A percentile compares a stretch with the other conserved stretches of the same genome.
Conservation (phyloP, 2,329 filamentous ascomycete species). For the Zasmidium angulare region DNA sequence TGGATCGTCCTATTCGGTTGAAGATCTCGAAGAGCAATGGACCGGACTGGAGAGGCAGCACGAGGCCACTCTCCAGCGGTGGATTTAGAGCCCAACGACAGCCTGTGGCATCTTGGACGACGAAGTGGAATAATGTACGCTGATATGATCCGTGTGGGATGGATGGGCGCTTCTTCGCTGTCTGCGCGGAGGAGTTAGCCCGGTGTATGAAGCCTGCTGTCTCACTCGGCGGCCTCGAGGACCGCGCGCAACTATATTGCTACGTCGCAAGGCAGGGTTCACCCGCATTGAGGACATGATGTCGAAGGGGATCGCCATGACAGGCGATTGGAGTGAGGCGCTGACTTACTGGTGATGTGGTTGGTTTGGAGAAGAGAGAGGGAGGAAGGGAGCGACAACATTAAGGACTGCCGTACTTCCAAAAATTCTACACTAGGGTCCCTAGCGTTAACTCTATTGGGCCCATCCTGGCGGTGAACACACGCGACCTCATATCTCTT, state of each 20-base stretch:
- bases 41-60: constrained; percentile 33
- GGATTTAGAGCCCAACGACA: constrained; percentile 36
- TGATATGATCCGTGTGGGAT: constrained; percentile 10
- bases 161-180: constrained; percentile 25
- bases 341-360: not conserved
- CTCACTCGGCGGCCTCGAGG: constrained; percentile 1
- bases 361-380: not conserved
- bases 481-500: no score
- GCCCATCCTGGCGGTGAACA: no score
- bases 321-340: no score
- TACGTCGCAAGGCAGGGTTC: not conserved
- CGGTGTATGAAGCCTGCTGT: not conserved
- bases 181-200: not conserved
- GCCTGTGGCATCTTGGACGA: constrained; percentile 38
- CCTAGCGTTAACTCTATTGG: no score
- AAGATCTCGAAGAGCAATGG: constrained; percentile 34
- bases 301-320: no score
- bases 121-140: constrained; percentile 28
- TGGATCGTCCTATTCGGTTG: constrained; percentile 28
- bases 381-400: not conserved
- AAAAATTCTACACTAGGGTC: no score
- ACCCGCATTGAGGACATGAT: not conserved
- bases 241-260: not conserved
- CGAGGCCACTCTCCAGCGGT: constrained; percentile 33
- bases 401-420: no score